Evolutionary conservation across 2,329 filamentous ascomycete species (phyloP).

Genomic region (Cladosporium sp.): DNA sequence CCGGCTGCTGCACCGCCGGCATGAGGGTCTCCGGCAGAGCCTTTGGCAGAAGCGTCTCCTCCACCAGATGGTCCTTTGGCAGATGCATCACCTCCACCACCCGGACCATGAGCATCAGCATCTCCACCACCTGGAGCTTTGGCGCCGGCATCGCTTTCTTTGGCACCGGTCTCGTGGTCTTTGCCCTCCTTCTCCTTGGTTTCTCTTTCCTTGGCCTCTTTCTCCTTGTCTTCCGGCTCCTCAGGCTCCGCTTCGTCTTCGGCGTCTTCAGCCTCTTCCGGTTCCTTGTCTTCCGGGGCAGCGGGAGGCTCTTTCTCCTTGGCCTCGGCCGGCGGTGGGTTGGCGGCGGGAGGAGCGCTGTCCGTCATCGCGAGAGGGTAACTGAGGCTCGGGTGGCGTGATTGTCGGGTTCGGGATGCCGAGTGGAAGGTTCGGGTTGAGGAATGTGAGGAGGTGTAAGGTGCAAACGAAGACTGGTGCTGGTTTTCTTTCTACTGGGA

Average conservation of each 20-base stretch:
- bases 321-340: not conserved
- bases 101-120: not conserved
- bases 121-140: not conserved
- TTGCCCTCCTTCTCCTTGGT: not conserved
- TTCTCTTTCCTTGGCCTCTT: not conserved
- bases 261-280: not conserved
- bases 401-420: conserved; percentile 2
- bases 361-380: not conserved
- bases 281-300: not conserved
- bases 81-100: not conserved
- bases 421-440: conserved; percentile 4
- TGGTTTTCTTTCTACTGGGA: not conserved
- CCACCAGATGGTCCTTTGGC: not conserved
- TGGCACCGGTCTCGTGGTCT: not conserved
- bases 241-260: not conserved
- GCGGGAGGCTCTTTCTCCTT: not conserved
- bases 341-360: conserved; percentile 5
- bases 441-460: not conserved
- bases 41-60: not conserved
- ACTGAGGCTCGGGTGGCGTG: not conserved
- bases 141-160: not conserved
- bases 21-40: not conserved
- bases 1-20: not conserved
- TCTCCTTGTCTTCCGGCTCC: not conserved
- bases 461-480: not conserved